Evolutionary conservation across 2,329 filamentous ascomycete genomes (phyloP).

Genomic region (Exophiala sp.): DNA sequence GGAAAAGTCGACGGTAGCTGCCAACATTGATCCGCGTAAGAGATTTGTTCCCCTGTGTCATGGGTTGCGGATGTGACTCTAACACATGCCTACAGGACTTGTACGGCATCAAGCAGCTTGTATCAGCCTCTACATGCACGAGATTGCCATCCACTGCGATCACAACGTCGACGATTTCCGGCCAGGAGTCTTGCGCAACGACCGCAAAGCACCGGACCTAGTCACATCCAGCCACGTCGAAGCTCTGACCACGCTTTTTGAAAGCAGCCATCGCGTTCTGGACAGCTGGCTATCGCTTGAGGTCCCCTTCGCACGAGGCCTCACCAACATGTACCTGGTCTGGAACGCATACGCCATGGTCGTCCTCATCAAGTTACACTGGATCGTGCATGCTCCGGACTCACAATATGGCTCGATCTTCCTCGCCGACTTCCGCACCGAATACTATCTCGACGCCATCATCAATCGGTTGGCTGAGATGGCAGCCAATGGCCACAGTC

Average conservation of each 20-base stretch:
- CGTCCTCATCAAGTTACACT: conserved; percentile 67
- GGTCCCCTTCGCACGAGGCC: conserved; percentile 50
- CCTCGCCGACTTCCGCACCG: conserved; percentile 58
- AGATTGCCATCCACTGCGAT: conserved; percentile 63
- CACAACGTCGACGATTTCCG: conserved; percentile 51
- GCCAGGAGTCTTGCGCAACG: conserved; percentile 23
- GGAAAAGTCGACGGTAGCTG: conserved; percentile 47
- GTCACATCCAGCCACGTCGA: conserved; percentile 56
- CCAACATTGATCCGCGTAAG: conserved; percentile 53
- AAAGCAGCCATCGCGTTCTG: conserved; percentile 58
- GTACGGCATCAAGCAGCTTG: conserved; percentile 59
- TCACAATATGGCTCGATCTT: conserved; percentile 64
- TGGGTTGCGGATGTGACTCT: neutral
- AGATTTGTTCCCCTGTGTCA: conserved; percentile 15
- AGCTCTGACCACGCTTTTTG: conserved; percentile 59
- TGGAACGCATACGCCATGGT: conserved; percentile 67
- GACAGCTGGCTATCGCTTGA: conserved; percentile 59
- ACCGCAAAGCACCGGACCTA: conserved; percentile 23
- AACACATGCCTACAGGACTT: conserved; percentile 1
- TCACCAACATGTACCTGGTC: conserved; percentile 65
- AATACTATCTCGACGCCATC: conserved; percentile 62
- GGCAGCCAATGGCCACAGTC: conserved; percentile 56
- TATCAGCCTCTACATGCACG: conserved; percentile 66
- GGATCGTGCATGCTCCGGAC: conserved; percentile 56
- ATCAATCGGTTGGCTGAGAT: conserved; percentile 61